Percentiles rank a stretch among this genome's conserved stretches.
These are phyloP conservation scores for Acanthamoeba healyi DNA, from an alignment of 208 protist species.

Conservation along the genomic window DNA sequence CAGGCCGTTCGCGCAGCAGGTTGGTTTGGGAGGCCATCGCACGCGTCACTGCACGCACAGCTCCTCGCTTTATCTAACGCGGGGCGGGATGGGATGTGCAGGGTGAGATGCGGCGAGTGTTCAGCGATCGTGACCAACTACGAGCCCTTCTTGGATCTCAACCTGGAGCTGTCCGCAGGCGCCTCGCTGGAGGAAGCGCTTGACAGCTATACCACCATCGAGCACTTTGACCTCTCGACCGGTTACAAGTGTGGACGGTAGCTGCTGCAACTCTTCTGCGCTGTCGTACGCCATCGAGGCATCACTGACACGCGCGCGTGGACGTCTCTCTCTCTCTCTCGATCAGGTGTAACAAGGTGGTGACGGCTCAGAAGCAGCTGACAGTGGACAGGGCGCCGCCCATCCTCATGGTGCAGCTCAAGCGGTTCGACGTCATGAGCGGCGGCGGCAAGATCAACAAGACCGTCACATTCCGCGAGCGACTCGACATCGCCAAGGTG, in stretches of 20 bases:
- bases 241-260: constrained; percentile 63
- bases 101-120: constrained; percentile 29
- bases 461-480: constrained; percentile 71
- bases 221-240: constrained; percentile 33
- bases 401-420: constrained; percentile 68
- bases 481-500: constrained; percentile 60
- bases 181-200: constrained; percentile 60
- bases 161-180: constrained; percentile 56
- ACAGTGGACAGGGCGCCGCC: constrained; percentile 61
- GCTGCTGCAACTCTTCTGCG: too few relatives aligned
- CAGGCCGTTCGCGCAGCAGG: too few relatives aligned
- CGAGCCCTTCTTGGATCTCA: constrained; percentile 70
- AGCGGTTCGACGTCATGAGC: constrained; percentile 76
- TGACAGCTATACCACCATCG: constrained; percentile 46
- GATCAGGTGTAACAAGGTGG: constrained; percentile 76
- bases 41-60: too few relatives aligned
- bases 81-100: too few relatives aligned
- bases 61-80: too few relatives aligned
- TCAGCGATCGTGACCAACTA: constrained; percentile 18
- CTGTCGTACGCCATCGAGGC: too few relatives aligned
- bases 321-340: too few relatives aligned
- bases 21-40: too few relatives aligned
- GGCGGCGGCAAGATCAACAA: constrained; percentile 76
- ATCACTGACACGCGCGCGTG: too few relatives aligned
- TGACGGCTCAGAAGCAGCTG: constrained; percentile 73